A percentile compares a stretch with the other conserved stretches of the same genome.
Evolutionary conservation across 345 rosid species (phyloP).

Genomic region (Salix caprea): DNA sequence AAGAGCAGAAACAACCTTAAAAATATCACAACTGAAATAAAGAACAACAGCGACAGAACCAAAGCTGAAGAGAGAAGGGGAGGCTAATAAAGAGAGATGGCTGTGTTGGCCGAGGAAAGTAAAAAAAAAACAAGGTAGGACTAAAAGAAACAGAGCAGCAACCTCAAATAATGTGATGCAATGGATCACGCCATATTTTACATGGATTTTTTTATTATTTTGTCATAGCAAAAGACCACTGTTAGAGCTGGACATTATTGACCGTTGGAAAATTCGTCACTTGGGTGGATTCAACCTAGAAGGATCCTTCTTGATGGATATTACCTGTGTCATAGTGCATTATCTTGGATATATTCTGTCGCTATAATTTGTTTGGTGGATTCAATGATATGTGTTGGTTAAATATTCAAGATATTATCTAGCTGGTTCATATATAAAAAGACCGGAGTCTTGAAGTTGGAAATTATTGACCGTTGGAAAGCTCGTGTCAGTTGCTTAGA

Average conservation of each 20-base stretch:
- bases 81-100: neutral
- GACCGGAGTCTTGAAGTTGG: neutral
- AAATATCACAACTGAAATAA: neutral
- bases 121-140: neutral
- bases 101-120: neutral
- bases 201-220: neutral
- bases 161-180: too few relatives aligned
- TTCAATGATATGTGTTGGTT: too few relatives aligned
- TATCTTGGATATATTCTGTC: too few relatives aligned
- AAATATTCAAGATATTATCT: too few relatives aligned
- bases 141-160: neutral
- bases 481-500: neutral
- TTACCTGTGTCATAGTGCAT: too few relatives aligned
- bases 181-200: slow-evolving; percentile 17
- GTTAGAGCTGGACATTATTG: slow-evolving; percentile 12
- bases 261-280: neutral
- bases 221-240: neutral
- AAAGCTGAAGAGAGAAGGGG: slow-evolving; percentile 1
- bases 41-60: neutral
- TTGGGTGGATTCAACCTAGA: neutral
- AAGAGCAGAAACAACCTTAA: neutral
- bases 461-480: slow-evolving; percentile 18
- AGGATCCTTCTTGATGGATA: too few relatives aligned
- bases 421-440: too few relatives aligned
- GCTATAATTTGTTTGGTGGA: too few relatives aligned